Base-by-base conservation (phyloP, 306 rosid genomes). In the Quercus bicolor region DNA sequence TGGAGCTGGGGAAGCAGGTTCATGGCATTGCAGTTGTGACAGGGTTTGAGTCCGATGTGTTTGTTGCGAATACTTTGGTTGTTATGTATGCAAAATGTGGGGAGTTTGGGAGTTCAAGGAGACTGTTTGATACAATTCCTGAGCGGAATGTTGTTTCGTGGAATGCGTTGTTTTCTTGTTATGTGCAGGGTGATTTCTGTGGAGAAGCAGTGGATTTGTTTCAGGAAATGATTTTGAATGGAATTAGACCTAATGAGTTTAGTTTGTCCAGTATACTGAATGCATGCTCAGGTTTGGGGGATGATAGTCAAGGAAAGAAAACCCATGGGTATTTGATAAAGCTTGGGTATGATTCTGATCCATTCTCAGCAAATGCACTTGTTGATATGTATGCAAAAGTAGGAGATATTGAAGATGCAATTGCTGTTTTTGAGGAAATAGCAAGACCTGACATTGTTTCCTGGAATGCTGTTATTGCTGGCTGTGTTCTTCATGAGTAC, bases 381-480 rank as follows among this genome's bases (percentile, higher is more conserved):
- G 93, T 94, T 68, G 95, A 92, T 89, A 92, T 86, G 91, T 94
- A 94, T 83, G 89, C 98, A 31, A 91, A 94, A 78, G 90, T 78
- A 43, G 88, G 89, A 75, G 56, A 72, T 73, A 86, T 89, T 61
- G 80, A 82, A 37, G 89, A 86, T 33, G 93, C 95, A 10, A 66
- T 89, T 75, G 34, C 80, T 64, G 88, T 84, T 71, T 94, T 94
- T 81, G 73, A 76, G 72, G 90, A 87, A 79, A 92, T 92, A 65
- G 60, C 21, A 26, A 81, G 76, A 66, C 97, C 93, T 2, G 95
- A 91, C 85, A 87, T 90, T 68, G 90, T 94, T 77, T 91, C 97
- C 60, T 94, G 98, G 97, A 94, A 94, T 87, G 94, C 97, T 70
- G 85, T 89, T 66, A 85, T 94, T 77, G 97, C 93, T 37, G 95